Base-by-base conservation (phyloP, 2,329 filamentous ascomycete genomes). In the Pseudopithomyces chartarum region DNA sequence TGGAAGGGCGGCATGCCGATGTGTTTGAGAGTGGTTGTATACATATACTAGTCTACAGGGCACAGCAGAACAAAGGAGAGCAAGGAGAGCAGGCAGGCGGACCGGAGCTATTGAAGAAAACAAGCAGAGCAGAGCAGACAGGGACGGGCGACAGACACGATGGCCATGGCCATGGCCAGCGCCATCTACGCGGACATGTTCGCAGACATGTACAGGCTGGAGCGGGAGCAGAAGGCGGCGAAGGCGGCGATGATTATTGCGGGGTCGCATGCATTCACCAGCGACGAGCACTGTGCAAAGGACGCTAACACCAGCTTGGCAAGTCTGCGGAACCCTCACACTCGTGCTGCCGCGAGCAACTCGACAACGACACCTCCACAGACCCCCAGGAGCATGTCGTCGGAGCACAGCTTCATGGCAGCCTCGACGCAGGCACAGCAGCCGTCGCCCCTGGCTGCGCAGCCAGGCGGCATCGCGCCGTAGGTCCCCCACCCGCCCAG, bases 361-460 rank as follows among this genome's bases (percentile, higher is more conserved):
- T 43, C 55, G 43, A 47, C 53, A 38, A 56, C 52, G 20, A 54
- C 36, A 22, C n/a, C 36, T 10, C 42, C 33, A 33, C 15, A 40
- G 40, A 51, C 51, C 32, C 13, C 53, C 33, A 45, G 36, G 44
- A 68, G 43, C 63, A 76, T 75, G 73, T 67, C 66, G 46, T 67
- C 71, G 64, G 73, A 76, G 61, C 70, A 74, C 61, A 74, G 69
- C 61, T 77, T 76, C 73, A 76, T 76, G 73, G 68, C 71, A 47
- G 65, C 59, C 42, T 59, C 71, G 42, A 61, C 62, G 54, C 60
- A 68, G n/a, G 49, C 67, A 8, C 61, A 67, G 45, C 50, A 63
- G n/a, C 66, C 68, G 26, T 65, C 59, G 46, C 62, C 71, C 54
- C 67, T 73, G 55, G 69, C 70, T 20, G 69, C 70, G 45, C 69